Conservation (phyloP, 148 eudicot genomes). For the Silene conica region DNA sequence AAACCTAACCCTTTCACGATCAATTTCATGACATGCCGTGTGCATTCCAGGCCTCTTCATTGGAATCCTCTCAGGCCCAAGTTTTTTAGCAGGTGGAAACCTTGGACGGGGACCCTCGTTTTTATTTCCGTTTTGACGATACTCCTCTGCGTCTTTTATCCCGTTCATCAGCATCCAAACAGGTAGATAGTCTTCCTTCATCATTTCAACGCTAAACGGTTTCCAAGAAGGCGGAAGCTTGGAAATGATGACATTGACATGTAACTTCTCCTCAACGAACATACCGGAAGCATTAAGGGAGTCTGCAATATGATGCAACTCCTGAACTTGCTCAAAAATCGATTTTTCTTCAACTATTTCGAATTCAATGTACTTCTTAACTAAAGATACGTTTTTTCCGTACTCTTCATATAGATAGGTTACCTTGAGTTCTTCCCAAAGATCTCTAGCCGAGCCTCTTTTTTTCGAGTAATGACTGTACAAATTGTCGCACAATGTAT, state of each 20-base stretch:
- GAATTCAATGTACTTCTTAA: slow-evolving; percentile 68
- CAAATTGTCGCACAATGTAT: slow-evolving; percentile 63
- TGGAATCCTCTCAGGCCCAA: slow-evolving; percentile 26
- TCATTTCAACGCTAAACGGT: slow-evolving; percentile 40
- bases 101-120: slow-evolving; percentile 17
- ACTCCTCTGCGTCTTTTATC: slow-evolving; percentile 56
- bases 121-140: slow-evolving; percentile 26
- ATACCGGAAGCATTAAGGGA: slow-evolving; percentile 53
- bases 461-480: slow-evolving; percentile 42
- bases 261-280: slow-evolving; percentile 66
- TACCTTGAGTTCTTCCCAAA: slow-evolving; percentile 68
- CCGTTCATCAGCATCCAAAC: slow-evolving; percentile 63
- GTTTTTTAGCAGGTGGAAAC: slow-evolving; percentile 19
- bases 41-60: slow-evolving; percentile 26
- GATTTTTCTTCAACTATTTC: slow-evolving; percentile 68
- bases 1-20: slow-evolving; percentile 26
- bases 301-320: slow-evolving; percentile 56
- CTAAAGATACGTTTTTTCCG: slow-evolving; percentile 55
- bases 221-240: slow-evolving; percentile 89
- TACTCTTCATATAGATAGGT: slow-evolving; percentile 49
- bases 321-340: slow-evolving; percentile 55
- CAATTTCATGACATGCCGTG: slow-evolving; percentile 15
- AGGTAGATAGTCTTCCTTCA: slow-evolving; percentile 55
- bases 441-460: slow-evolving; percentile 47
- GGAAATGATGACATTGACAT: slow-evolving; percentile 58